Evolutionary conservation across 2,329 filamentous ascomycete species (phyloP), one percentile per base, ranked within the genome.

Genomic region (Gaeumannomyces sp.): DNA sequence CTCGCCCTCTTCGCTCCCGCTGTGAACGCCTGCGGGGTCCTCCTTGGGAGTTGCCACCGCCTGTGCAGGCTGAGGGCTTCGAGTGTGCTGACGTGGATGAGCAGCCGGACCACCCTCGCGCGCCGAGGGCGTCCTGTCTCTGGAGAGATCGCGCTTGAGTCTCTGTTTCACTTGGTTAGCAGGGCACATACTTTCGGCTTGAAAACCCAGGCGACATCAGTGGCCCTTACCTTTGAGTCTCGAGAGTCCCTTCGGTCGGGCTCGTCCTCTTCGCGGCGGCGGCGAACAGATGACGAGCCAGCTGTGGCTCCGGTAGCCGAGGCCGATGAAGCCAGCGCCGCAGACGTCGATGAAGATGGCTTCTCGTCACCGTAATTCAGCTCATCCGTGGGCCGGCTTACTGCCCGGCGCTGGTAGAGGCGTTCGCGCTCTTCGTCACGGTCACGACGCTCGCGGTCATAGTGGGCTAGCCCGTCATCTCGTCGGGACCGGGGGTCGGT

Each of bases 1-100:
- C 80, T 99, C 95, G 63, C 95, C 95, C 77, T 99, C 95, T 78
- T 99, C 95, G 73, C 93, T 97, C 64, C 95, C 95, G 66, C 91
- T 94, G 72, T 91, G 89, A 65, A 93, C 81, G 65, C 82, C 85
- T 61, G 82, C 80, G 63, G 86, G 81, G 69, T 90, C 87, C 66
- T 85, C 79, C 64, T 70, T 75, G 2, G 73, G 65, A 61, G 73
- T 71, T 33, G 45, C 45, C n/a, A 14, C 29, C 38, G 56, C 38
- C 60, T 57, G 57, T 31, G 69, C 66, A n/a, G 59, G 60, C 58
- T 67, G 69, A 68, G 61, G 80, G 80, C 58, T 62, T 25, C 85
- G 83, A 62, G 66, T 84, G 25, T 14, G n/a, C 60, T 62, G 28
- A 25, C 60, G 61, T 10, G 45, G 45, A 53, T 53, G 14, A 53